Evolutionary conservation across 352 stramenopile genomes (phyloP), one percentile per base, ranked within the genome.

Genomic region (Peronospora destructor): DNA sequence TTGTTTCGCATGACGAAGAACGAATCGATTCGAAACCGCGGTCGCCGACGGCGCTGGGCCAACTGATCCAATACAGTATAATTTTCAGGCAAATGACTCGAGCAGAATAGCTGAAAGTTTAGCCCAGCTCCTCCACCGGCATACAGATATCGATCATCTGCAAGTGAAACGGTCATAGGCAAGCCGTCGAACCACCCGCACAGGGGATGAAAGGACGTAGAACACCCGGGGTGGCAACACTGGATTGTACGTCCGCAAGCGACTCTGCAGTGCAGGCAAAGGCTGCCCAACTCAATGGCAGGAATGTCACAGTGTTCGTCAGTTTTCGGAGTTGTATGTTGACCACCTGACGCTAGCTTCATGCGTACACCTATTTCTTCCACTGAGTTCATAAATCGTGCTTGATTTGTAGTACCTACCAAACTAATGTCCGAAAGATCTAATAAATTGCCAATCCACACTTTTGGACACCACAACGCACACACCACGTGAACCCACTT

Each of bases 401-500:
- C 42, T 48, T 66, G 51, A 37, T 66, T 66, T 2, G 54, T 58
- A 5, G 49, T 60, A 12, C 73, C 61, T 9, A 86, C 66, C 12
- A 94, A 57, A 41, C 66, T 81, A 64, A 95, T 91, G n/a, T 85
- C 77, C 7, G 67, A 73, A 33, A 94, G 68, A 12, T 71, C 68
- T 14, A 76, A 76, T 12, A 95, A 56, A 46, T 95, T 86, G 2
- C 71, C 82, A 52, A 96, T 91, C 68, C 77, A 91, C 3, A 90
- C 72, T 35, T 84, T 87, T 3, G 87, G 87, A 38, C 77, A 90
- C 76, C 84, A 94, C n/a, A 95, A 45, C n/a, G 82, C 80, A 41
- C 87, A 96, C 9, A 91, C 72, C 4, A 95, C 70, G 30, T 96
- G 87, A 0, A 93, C 84, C 83, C 84, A 96, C 37, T 90, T 91